Conservation (phyloP, 305 asterid species). For the Coffea humblotiana region DNA sequence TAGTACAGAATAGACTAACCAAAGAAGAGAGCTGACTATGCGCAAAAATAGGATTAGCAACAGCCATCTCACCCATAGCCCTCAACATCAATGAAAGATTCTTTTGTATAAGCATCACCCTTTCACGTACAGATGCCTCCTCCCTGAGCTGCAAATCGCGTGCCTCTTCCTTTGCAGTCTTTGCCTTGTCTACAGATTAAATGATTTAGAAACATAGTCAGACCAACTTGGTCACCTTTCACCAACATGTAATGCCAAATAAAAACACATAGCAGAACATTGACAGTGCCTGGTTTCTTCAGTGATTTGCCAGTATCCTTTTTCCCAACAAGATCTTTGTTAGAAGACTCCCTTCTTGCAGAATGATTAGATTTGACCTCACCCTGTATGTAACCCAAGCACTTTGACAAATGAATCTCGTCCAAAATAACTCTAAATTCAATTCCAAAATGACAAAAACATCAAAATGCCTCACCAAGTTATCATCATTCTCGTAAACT, state of each 20-base stretch:
- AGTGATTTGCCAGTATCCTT: slow-evolving; percentile 70
- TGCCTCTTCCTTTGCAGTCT: slow-evolving; percentile 97
- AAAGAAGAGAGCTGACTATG: slow-evolving; percentile 93
- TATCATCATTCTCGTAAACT: slow-evolving; percentile 57
- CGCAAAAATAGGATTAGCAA: slow-evolving; percentile 89
- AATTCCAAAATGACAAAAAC: neutral
- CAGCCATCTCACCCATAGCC: slow-evolving; percentile 93
- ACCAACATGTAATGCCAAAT: neutral
- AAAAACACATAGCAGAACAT: slow-evolving; percentile 7
- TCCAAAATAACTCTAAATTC: neutral
- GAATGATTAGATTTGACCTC: slow-evolving; percentile 56
- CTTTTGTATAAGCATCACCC: slow-evolving; percentile 58
- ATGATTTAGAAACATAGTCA: slow-evolving; percentile 17
- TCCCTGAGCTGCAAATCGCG: slow-evolving; percentile 94
- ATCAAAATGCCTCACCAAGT: slow-evolving; percentile 37
- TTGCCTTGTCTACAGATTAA: slow-evolving; percentile 63
- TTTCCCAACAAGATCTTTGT: slow-evolving; percentile 54
- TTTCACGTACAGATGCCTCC: slow-evolving; percentile 74
- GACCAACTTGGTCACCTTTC: neutral
- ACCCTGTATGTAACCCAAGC: slow-evolving; percentile 52
- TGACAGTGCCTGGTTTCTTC: slow-evolving; percentile 72
- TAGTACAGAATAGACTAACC: slow-evolving; percentile 52
- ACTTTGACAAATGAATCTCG: neutral
- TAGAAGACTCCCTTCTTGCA: slow-evolving; percentile 55
- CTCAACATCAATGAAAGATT: slow-evolving; percentile 76